phyloP scores from a whole-genome alignment of 192 early-diverging fungal genomes.

The Entomortierella beljakovae region DNA sequence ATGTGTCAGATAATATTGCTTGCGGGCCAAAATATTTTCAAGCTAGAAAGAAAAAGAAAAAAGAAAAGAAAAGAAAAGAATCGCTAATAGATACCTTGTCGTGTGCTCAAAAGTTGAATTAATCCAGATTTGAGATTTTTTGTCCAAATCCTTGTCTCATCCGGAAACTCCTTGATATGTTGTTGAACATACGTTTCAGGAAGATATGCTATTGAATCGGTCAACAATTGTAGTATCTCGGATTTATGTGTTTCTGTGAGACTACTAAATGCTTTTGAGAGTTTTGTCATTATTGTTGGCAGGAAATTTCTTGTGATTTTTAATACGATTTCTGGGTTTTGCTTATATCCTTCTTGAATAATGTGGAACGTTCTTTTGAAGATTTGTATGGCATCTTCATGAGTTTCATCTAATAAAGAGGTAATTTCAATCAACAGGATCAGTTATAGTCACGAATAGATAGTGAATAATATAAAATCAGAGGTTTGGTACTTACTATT shows the following conservation, averaged over 20 bases:
- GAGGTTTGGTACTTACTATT: too few relatives aligned
- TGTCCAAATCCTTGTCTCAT: constrained; percentile 22
- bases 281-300: constrained; percentile 27
- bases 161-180: constrained; percentile 15
- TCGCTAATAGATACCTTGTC: too few relatives aligned
- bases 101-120: constrained; percentile 44
- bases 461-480: background rate
- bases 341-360: constrained; percentile 43
- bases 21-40: background rate
- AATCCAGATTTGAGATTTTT: constrained; percentile 43
- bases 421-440: background rate
- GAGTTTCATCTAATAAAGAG: constrained; percentile 15
- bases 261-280: constrained; percentile 16
- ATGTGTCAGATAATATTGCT: background rate
- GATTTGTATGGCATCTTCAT: constrained; percentile 24
- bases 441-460: background rate
- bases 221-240: constrained; percentile 21
- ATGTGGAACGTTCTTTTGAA: constrained; percentile 29
- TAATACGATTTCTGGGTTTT: constrained; percentile 20
- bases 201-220: constrained; percentile 20
- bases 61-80: too few relatives aligned
- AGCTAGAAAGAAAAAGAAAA: too few relatives aligned
- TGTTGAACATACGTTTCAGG: constrained; percentile 33
- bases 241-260: constrained; percentile 29
- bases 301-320: constrained; percentile 41